Conservation (phyloP, 805 yeast genomes). For the Lipomyces mesembrius region DNA sequence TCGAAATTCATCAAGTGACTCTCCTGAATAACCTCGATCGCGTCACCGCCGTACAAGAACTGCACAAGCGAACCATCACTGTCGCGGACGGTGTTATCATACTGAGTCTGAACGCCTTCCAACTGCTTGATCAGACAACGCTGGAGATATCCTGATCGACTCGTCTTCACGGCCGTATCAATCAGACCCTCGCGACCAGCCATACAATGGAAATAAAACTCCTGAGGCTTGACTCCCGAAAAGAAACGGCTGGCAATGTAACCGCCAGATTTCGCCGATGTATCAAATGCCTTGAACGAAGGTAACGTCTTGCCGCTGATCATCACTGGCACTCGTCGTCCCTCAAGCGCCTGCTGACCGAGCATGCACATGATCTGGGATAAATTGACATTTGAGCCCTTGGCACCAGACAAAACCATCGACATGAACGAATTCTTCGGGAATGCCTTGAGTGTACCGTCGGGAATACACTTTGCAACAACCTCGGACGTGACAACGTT, state of each 20-base stretch:
- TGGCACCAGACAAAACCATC: slow-evolving; percentile 99
- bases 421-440: slow-evolving; percentile 98
- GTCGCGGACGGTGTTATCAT: slow-evolving; percentile 95
- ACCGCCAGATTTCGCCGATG: slow-evolving; percentile 98
- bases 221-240: slow-evolving; percentile 97
- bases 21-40: slow-evolving; percentile 91
- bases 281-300: slow-evolving; percentile 93
- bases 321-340: slow-evolving; percentile 99
- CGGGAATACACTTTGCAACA: slow-evolving; percentile 92
- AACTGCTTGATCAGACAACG: slow-evolving; percentile 97
- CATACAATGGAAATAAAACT: slow-evolving; percentile 99
- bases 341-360: slow-evolving; percentile 99
- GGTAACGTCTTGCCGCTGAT: slow-evolving; percentile 97
- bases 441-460: slow-evolving; percentile 91
- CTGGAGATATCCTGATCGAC: slow-evolving; percentile 97
- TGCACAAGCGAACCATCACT: slow-evolving; percentile 89
- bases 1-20: slow-evolving; percentile 91
- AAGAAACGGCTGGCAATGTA: slow-evolving; percentile 95
- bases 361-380: slow-evolving; percentile 99
- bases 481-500: slow-evolving; percentile 92
- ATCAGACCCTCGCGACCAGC: slow-evolving; percentile 99
- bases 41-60: slow-evolving; percentile 96
- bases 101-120: slow-evolving; percentile 93
- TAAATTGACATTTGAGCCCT: slow-evolving; percentile 97
- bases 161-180: slow-evolving; percentile 98